phyloP scores from a whole-genome alignment of 768 basidiomycete genomes.

The Panellus pusillus region DNA sequence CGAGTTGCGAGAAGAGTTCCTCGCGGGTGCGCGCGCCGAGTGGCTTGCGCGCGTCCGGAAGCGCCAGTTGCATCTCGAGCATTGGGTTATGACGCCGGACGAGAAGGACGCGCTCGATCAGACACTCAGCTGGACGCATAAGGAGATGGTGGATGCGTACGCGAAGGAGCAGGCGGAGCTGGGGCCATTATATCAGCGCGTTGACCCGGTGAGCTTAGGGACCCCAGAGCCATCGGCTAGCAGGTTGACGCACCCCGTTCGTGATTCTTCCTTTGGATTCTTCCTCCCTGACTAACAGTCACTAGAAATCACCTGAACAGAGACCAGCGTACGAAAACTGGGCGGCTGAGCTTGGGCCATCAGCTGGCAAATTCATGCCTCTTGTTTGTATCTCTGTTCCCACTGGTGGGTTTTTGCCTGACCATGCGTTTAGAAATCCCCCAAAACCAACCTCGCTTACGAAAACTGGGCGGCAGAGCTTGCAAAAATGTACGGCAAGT shows the following conservation, averaged over 20 bases:
- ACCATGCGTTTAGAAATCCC: background rate
- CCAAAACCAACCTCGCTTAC: conserved; percentile 4
- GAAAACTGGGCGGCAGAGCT: conserved; percentile 16
- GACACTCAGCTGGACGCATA: conserved; percentile 11
- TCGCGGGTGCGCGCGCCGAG: conserved; percentile 6
- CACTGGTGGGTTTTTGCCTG: too few species aligned
- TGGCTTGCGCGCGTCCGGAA: conserved; percentile 20
- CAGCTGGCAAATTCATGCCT: background rate
- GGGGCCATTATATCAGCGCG: conserved; percentile 16
- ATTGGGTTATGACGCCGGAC: conserved; percentile 21
- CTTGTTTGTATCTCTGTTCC: too few species aligned
- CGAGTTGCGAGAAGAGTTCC: conserved; percentile 9
- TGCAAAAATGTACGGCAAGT: conserved; percentile 4
- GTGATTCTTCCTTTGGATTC: background rate
- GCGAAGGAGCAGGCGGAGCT: conserved; percentile 11
- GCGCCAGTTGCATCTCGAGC: conserved; percentile 12
- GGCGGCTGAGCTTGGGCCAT: background rate
- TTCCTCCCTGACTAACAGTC: background rate
- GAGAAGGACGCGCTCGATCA: conserved; percentile 15
- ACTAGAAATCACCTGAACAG: background rate
- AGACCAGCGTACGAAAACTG: background rate
- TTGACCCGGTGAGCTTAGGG: conserved; percentile 15
- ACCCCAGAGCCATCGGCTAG: conserved; percentile 2
- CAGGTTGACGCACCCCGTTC: conserved; percentile 17
- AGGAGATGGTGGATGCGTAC: conserved; percentile 20